Conservation (phyloP, 306 rosid genomes). For the Cicer arietinum region DNA sequence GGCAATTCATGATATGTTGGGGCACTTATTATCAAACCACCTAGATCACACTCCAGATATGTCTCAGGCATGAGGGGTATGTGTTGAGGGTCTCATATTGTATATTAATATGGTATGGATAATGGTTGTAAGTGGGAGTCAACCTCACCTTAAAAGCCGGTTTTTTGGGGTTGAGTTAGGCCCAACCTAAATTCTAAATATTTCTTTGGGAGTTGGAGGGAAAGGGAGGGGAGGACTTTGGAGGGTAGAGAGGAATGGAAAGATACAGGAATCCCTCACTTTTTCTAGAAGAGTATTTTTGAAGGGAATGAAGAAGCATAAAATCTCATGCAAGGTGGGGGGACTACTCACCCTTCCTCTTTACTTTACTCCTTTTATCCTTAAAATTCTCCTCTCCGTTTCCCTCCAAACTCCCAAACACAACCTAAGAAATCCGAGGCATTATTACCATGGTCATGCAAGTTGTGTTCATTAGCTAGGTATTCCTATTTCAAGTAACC, state of each 20-base stretch:
- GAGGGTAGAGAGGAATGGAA: too few species aligned
- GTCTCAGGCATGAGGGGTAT: background rate
- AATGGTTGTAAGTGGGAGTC: background rate
- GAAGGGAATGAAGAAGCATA: too few species aligned
- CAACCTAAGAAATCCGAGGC: background rate
- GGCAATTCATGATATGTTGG: background rate
- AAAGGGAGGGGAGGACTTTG: too few species aligned
- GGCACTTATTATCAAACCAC: background rate
- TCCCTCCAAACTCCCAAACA: too few species aligned
- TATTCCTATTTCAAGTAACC: slow-evolving; percentile 4
- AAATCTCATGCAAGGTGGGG: too few species aligned
- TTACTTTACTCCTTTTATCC: too few species aligned
- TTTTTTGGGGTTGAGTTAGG: background rate
- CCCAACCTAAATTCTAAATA: background rate
- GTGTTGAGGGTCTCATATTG: background rate
- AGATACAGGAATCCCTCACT: too few species aligned
- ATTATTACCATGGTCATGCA: background rate
- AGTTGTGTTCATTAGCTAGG: background rate
- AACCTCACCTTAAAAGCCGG: background rate
- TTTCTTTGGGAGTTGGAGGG: too few species aligned
- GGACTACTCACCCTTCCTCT: too few species aligned
- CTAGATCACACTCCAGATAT: background rate
- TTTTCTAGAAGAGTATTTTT: too few species aligned
- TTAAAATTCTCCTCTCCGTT: too few species aligned
- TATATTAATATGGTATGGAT: background rate